phyloP scores from a whole-genome alignment of 2,329 filamentous ascomycete species.

The Fusarium zealandicum region DNA sequence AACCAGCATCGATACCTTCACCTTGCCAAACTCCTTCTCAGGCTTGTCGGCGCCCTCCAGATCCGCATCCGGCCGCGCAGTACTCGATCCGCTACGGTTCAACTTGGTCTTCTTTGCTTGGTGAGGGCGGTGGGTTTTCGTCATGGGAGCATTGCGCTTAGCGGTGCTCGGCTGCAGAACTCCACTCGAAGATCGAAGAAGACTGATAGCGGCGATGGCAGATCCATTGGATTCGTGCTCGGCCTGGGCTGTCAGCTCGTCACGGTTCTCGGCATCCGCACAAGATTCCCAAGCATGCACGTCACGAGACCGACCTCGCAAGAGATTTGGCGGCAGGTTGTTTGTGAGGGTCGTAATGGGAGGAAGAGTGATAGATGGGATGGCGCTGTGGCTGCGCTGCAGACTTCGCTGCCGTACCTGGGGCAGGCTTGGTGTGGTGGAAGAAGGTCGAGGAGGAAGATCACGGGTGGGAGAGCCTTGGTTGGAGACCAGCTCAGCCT shows the following conservation, averaged over 20 bases:
- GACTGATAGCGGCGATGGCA: constrained; percentile 80
- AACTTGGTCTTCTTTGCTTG: constrained; percentile 69
- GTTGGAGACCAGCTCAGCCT: constrained; percentile 82
- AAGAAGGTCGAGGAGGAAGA: constrained; percentile 57
- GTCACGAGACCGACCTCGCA: constrained; percentile 81
- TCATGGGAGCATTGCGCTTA: constrained; percentile 67
- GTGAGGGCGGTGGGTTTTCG: constrained; percentile 43
- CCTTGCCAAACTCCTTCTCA: constrained; percentile 42
- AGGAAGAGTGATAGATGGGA: constrained; percentile 64
- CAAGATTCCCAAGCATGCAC: constrained; percentile 91
- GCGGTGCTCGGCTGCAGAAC: constrained; percentile 62
- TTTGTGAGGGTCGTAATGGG: constrained; percentile 62
- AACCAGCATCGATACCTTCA: constrained; percentile 51
- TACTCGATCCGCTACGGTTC: constrained; percentile 65
- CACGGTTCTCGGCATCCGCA: constrained; percentile 80
- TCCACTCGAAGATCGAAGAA: constrained; percentile 74
- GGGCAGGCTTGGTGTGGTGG: constrained; percentile 56
- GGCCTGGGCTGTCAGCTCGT: constrained; percentile 80
- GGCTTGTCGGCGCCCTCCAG: constrained; percentile 40
- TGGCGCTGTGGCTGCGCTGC: constrained; percentile 75
- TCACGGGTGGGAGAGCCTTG: constrained; percentile 68
- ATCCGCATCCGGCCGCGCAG: constrained; percentile 64
- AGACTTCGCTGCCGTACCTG: constrained; percentile 61
- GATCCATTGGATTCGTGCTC: constrained; percentile 83
- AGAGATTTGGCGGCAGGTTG: constrained; percentile 62